phyloP scores from a whole-genome alignment of 1,139 yeast species.

The Yamadazyma dendronema region DNA sequence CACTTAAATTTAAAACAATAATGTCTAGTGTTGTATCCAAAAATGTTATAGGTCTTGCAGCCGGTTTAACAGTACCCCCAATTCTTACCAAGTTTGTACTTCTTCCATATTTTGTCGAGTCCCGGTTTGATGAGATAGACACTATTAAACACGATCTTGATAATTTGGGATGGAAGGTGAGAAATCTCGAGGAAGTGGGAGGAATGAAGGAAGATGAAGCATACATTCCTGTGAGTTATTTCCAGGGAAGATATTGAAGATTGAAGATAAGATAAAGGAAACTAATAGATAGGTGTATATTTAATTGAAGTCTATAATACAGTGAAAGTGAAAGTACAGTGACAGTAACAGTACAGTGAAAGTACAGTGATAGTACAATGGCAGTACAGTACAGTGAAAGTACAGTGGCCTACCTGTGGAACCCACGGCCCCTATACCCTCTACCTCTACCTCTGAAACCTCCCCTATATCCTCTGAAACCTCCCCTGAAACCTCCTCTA shows the following conservation, averaged over 20 bases:
- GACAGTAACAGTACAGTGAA: too few relatives aligned
- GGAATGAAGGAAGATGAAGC: constrained; percentile 30
- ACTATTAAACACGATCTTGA: constrained; percentile 33
- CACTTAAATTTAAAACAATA: background rate
- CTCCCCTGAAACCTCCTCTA: constrained; percentile 25
- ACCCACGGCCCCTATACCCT: background rate
- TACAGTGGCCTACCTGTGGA: too few relatives aligned
- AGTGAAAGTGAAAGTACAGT: background rate
- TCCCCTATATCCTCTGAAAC: constrained; percentile 24
- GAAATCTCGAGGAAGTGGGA: constrained; percentile 30
- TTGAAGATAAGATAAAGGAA: background rate
- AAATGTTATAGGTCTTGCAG: constrained; percentile 22
- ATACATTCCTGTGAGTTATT: constrained; percentile 31
- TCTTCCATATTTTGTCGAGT: constrained; percentile 24
- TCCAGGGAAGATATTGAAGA: constrained; percentile 19
- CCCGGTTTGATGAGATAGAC: constrained; percentile 31
- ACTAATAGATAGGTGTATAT: too few relatives aligned
- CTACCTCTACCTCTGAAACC: background rate
- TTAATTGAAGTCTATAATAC: too few relatives aligned
- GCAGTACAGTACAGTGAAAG: too few relatives aligned
- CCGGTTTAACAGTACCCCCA: constrained; percentile 33
- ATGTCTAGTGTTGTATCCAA: constrained; percentile 15
- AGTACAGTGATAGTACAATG: too few relatives aligned
- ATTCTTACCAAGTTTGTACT: constrained; percentile 26
- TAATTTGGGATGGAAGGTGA: constrained; percentile 39